Conservation (phyloP, 1,284 basidiomycete species). For the Rhodotorula mucilaginosa region DNA sequence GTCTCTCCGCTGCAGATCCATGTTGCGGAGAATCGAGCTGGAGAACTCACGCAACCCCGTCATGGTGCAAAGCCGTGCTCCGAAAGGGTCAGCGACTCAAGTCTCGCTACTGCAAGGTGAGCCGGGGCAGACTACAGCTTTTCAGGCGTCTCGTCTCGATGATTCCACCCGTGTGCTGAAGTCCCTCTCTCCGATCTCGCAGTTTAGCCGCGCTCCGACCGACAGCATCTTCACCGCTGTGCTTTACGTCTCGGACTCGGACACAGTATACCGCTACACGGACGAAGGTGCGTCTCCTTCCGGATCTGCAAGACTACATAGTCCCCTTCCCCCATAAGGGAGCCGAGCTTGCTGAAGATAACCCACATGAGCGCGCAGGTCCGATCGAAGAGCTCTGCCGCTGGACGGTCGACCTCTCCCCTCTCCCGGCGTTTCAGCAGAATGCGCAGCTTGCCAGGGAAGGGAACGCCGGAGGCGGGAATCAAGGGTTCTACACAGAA, state of each 20-base stretch:
- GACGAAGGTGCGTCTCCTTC: constrained; percentile 17
- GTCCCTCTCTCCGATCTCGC: not conserved
- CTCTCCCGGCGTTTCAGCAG: constrained; percentile 69
- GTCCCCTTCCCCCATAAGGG: no score
- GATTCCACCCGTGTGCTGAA: not conserved
- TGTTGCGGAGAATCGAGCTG: not conserved
- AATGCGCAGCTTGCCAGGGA: constrained; percentile 53
- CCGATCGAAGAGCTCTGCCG: constrained; percentile 62
- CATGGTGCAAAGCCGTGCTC: constrained; percentile 58
- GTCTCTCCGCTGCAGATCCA: not conserved
- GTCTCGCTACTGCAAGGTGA: constrained; percentile 75
- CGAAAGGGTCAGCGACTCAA: constrained; percentile 76
- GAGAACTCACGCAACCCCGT: no score
- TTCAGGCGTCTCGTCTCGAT: no score
- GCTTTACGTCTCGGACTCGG: constrained; percentile 65
- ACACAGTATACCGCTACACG: constrained; percentile 30
- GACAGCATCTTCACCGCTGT: constrained; percentile 64
- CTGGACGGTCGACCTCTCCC: constrained; percentile 75
- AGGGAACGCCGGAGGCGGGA: constrained; percentile 51
- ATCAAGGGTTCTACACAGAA: constrained; percentile 51
- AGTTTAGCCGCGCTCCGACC: constrained; percentile 11
- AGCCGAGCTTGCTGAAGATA: not conserved
- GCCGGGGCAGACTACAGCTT: not conserved
- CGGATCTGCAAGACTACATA: no score
- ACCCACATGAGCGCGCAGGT: constrained; percentile 27